phyloP scores from a whole-genome alignment of 78 protist genomes.

The Mastigamoeba balamuthi region DNA sequence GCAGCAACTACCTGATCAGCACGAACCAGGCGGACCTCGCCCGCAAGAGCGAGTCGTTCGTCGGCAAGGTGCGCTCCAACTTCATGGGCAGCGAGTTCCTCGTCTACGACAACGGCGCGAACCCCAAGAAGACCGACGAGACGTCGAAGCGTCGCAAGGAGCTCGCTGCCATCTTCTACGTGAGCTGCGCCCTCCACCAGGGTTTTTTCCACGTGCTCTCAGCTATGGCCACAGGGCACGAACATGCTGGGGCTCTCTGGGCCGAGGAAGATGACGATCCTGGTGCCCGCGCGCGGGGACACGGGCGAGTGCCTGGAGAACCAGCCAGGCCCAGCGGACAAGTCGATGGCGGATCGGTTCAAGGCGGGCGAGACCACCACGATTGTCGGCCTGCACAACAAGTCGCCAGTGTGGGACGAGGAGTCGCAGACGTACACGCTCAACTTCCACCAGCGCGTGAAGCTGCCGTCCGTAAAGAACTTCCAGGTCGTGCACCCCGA shows the following conservation, averaged over 20 bases:
- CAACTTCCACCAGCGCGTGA: constrained; percentile 67
- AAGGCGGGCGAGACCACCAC: too few relatives aligned
- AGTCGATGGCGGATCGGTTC: too few relatives aligned
- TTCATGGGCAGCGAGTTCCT: neutral
- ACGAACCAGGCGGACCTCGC: neutral
- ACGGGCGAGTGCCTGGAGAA: neutral
- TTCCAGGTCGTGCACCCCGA: constrained; percentile 53
- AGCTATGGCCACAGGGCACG: constrained; percentile 1
- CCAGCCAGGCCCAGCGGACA: neutral
- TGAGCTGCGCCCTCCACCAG: neutral
- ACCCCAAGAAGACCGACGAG: neutral
- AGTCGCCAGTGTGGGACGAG: constrained; percentile 43
- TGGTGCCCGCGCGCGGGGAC: constrained; percentile 3
- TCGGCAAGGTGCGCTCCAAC: neutral
- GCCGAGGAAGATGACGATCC: constrained; percentile 40
- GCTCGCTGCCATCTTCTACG: constrained; percentile 17
- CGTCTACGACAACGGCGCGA: neutral
- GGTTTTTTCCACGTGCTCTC: too few relatives aligned
- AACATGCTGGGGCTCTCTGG: constrained; percentile 40
- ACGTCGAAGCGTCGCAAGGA: neutral
- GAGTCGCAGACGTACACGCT: constrained; percentile 45
- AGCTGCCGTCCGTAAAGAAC: constrained; percentile 70
- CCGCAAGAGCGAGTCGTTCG: neutral
- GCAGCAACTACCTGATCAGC: constrained; percentile 16
- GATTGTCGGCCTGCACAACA: too few relatives aligned